Evolutionary conservation across 2,329 filamentous ascomycete species (phyloP), one percentile per base, ranked within the genome.

Genomic region (Sclerotinia nivalis): DNA sequence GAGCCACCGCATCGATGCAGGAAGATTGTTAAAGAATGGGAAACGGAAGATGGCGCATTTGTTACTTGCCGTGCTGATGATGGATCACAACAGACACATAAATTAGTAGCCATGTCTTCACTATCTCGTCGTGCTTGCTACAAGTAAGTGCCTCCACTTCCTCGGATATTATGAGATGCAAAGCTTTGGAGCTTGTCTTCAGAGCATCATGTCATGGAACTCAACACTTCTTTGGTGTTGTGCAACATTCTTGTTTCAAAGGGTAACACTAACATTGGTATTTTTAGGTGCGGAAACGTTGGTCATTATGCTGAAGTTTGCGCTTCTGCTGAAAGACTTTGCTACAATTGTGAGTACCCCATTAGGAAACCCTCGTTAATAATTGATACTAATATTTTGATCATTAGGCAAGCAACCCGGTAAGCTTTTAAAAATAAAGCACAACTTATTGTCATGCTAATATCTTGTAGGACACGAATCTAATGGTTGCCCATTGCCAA

Each of bases 241-340:
- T n/a, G 40, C 43, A 45, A 64, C 31, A 52, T 40, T 52, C 31
- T 40, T 52, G 47, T 52, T 64, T 64, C 64, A 45, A 56, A 56
- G 20, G 18, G 64, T 56, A 45, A 56, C 58, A 43, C 67, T 69
- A 65, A 69, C 25, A 34, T 18, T 28, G 18, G 7, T 15, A 28
- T 65, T 25, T 45, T 45, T 45, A 69, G 67, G 67, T 90, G 88
- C 83, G 91, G 91, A 84, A 93, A 93, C 78, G 90, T 93, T 81
- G 91, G 91, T 81, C 91, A 93, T 81, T 89, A 88, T 75, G 85
- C 84, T 80, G 94, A 98, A 87, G 94, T 97, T 76, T 99, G 96
- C 91, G 96, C 95, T 73, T 97, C 95, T 71, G 92, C 94, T 71
- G 95, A 99, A 87, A 93, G 96, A 80, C 91, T 99, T 79, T 99